Base-by-base conservation (phyloP, 495 filamentous ascomycete genomes). In the Platismatia glauca region DNA sequence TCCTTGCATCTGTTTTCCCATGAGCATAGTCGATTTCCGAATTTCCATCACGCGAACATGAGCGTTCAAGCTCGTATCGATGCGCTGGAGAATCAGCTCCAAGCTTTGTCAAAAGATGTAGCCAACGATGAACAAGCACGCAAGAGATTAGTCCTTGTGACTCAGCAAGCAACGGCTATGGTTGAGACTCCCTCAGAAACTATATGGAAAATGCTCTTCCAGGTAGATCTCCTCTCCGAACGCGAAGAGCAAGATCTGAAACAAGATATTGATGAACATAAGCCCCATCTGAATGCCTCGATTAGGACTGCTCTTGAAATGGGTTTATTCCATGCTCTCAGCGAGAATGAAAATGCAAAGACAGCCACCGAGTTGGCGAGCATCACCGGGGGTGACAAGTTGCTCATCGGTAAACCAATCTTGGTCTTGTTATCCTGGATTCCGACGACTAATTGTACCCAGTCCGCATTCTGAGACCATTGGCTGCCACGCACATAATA, bases 271-370 rank as follows among this genome's bases (percentile, higher is more conserved):
- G 13, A 3, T 4, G 4, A 20, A 4, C 7, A 20, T 4, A 58
- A 58, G 57, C 37, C 35, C 20, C 37, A 76, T 61, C 60, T 76
- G 13, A 73, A 74, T 53, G 70, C 65, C 9, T 67, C 67, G 7
- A 55, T 76, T n/a, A 59, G 75, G 18, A 67, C 64, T 8, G 69
- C 65, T 31, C 73, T 76, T 57, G 64, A 61, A 22, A 29, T 65
- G 35, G 63, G 63, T 20, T 33, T 65, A 18, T 53, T 61, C 39
- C 39, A 61, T 38, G 41, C 39, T 33, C 37, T 65, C 24, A 44
- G 29, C 18, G 31, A 46, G 39, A 65, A 55, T 9, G 22, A 58
- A 20, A 35, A 11, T 16, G 11, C 48, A 12, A 24, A 12, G 31
- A 46, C 38, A 22, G 58, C 20, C 6, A 43, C 52, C 9, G 58